Percentiles rank a stretch among this genome's conserved stretches.
phyloP scores from a whole-genome alignment of 2,329 filamentous ascomycete species.

The Drechslerella coelobrocha region DNA sequence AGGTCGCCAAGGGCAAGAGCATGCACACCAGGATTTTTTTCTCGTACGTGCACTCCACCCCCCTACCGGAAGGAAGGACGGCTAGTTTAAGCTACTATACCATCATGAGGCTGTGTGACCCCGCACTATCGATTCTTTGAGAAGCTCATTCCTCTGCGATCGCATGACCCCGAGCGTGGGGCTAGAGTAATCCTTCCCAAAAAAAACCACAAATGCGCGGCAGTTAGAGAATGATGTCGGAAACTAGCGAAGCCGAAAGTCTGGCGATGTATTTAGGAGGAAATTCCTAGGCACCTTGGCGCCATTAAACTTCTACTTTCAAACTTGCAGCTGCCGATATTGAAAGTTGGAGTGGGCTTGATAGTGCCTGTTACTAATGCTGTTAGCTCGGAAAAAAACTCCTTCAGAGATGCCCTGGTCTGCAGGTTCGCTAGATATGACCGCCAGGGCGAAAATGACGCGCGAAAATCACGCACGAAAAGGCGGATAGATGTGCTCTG shows the following conservation, averaged over 20 bases:
- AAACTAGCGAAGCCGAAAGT: constrained; percentile 6
- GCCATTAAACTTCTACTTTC: background rate
- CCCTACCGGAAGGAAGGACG: background rate
- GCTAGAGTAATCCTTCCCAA: background rate
- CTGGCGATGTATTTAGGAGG: too few relatives aligned
- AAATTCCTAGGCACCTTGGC: background rate
- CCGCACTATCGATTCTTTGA: background rate
- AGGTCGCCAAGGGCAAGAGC: too few relatives aligned
- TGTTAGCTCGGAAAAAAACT: too few relatives aligned
- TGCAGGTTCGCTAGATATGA: too few relatives aligned
- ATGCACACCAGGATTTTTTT: too few relatives aligned
- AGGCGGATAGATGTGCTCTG: background rate
- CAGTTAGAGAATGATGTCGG: background rate
- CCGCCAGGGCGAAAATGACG: background rate
- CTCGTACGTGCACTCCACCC: background rate
- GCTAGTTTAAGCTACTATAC: background rate
- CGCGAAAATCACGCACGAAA: background rate
- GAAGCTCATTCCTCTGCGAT: constrained; percentile 9
- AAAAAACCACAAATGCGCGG: background rate
- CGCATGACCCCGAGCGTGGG: constrained; percentile 31
- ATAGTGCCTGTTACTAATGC: too few relatives aligned
- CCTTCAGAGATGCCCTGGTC: too few relatives aligned
- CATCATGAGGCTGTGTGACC: background rate
- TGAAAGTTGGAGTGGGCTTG: too few relatives aligned
- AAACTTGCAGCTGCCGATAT: background rate